Percentiles rank a stretch among this genome's conserved stretches.
These are phyloP conservation scores for Boletus vermiculosoides DNA, from an alignment of 768 basidiomycete species.

Conservation along the genomic window DNA sequence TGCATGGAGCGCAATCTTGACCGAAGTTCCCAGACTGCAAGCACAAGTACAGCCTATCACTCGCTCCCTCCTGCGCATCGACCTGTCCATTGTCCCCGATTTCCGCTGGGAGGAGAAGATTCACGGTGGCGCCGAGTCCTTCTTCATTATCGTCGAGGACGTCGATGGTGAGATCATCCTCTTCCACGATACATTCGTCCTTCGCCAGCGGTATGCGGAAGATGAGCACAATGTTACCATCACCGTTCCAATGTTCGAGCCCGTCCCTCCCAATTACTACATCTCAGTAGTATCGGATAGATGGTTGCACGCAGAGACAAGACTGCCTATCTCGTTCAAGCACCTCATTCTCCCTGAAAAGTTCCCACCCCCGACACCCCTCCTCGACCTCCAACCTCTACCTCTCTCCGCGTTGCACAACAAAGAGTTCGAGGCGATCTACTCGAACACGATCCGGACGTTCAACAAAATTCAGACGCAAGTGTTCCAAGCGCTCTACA, in stretches of 20 bases:
- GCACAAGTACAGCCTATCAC: constrained; percentile 98
- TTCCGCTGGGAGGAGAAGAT: constrained; percentile 98
- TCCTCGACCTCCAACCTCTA: constrained; percentile 89
- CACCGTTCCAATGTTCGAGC: constrained; percentile 95
- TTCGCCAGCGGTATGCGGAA: constrained; percentile 88
- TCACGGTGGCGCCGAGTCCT: constrained; percentile 84
- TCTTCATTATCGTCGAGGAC: constrained; percentile 93
- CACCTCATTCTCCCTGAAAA: constrained; percentile 97
- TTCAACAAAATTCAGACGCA: constrained; percentile 99
- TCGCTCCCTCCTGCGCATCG: constrained; percentile 85
- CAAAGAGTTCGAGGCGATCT: constrained; percentile 87
- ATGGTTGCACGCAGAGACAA: constrained; percentile 94
- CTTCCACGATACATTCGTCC: constrained; percentile 90
- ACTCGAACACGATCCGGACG: constrained; percentile 71
- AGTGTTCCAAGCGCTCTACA: constrained; percentile 97
- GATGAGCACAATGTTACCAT: constrained; percentile 94
- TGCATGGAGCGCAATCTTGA: neutral
- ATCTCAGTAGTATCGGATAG: constrained; percentile 93
- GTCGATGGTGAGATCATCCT: constrained; percentile 96
- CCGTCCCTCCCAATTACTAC: constrained; percentile 97
- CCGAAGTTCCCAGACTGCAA: constrained; percentile 55
- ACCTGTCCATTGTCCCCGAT: constrained; percentile 93
- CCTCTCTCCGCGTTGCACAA: constrained; percentile 92
- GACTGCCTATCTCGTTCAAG: constrained; percentile 95
- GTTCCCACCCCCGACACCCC: constrained; percentile 88